These are phyloP conservation scores for Pythium aquatile DNA, from an alignment of 352 stramenopile genomes.

Conservation along the genomic window DNA sequence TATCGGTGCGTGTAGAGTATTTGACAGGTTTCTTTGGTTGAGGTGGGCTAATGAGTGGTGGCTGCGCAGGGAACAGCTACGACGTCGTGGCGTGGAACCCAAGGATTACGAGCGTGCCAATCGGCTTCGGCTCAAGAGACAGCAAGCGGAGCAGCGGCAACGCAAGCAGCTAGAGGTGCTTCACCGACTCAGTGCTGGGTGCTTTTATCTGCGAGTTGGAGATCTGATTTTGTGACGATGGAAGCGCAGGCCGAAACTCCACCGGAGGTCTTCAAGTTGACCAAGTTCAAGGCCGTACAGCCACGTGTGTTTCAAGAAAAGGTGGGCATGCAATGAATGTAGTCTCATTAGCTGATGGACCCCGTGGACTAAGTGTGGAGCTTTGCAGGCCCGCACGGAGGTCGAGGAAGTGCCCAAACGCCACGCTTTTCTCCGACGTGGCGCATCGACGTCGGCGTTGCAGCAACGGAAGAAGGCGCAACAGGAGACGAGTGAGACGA, in stretches of 20 bases:
- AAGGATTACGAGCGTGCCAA: conserved; percentile 69
- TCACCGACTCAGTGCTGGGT: no score
- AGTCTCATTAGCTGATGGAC: not conserved
- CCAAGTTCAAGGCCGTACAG: conserved; percentile 57
- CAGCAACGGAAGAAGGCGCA: not conserved
- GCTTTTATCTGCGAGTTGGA: no score
- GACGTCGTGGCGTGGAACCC: conserved; percentile 47
- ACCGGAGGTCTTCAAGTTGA: conserved; percentile 62
- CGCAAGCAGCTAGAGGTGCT: conserved; percentile 29
- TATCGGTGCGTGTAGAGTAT: conserved; percentile 33
- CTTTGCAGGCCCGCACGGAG: not conserved
- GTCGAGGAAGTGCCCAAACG: conserved; percentile 15
- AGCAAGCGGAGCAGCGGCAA: conserved; percentile 61
- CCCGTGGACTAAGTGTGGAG: not conserved
- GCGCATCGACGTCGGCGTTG: conserved; percentile 12
- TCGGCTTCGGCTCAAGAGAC: conserved; percentile 55
- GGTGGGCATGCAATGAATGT: conserved; percentile 1
- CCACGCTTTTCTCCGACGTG: conserved; percentile 24
- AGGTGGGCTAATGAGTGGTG: not conserved
- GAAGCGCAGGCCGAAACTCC: conserved; percentile 31
- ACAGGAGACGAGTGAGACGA: not conserved
- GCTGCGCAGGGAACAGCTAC: conserved; percentile 48
- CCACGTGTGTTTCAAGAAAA: conserved; percentile 48
- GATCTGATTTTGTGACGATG: not conserved
- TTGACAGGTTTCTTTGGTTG: not conserved